phyloP scores from a whole-genome alignment of 2,329 filamentous ascomycete species.

The Pyrenophora tritici-repentis region DNA sequence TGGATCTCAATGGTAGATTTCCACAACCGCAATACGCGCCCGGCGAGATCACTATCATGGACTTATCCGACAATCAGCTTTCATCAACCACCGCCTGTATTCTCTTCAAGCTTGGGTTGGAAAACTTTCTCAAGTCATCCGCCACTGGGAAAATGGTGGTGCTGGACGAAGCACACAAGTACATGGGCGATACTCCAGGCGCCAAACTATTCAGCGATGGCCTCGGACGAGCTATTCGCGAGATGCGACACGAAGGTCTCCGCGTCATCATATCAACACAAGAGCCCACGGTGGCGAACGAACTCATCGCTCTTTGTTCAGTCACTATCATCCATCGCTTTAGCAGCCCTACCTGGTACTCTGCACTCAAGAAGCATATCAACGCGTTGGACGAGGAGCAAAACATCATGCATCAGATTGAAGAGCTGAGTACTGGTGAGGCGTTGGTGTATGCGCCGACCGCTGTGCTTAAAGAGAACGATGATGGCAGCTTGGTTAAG shows the following conservation, averaged over 20 bases:
- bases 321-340: constrained; percentile 63
- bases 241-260: constrained; percentile 71
- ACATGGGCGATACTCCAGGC: constrained; percentile 61
- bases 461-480: background rate
- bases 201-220: constrained; percentile 66
- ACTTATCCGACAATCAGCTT: constrained; percentile 74
- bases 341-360: background rate
- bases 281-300: constrained; percentile 72
- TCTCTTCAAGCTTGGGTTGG: constrained; percentile 73
- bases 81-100: constrained; percentile 69
- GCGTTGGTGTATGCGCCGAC: no score
- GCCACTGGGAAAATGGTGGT: constrained; percentile 63
- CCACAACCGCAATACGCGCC: constrained; percentile 36
- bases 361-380: background rate
- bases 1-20: constrained; percentile 46
- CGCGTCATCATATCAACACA: constrained; percentile 76
- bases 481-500: background rate
- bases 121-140: constrained; percentile 62
- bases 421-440: no score
- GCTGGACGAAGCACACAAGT: constrained; percentile 80
- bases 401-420: background rate
- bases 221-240: constrained; percentile 66
- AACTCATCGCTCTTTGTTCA: constrained; percentile 72
- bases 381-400: background rate
- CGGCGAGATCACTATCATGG: constrained; percentile 67